Evolutionary conservation across 768 basidiomycete genomes (phyloP).

Genomic region (Leccinum obscurum): DNA sequence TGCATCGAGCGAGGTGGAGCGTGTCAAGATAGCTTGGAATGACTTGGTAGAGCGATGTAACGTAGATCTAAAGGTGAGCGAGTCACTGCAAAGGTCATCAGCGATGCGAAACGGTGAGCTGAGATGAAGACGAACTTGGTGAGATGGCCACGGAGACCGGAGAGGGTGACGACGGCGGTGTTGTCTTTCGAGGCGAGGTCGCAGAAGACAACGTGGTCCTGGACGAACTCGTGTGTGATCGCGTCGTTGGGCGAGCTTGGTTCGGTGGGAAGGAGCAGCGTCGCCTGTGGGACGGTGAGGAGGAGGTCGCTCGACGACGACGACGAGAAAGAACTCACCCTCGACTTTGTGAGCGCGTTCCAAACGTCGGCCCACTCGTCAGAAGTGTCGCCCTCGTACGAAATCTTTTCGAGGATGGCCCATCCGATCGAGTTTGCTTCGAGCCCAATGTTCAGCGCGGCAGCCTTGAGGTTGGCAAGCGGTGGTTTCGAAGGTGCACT

Average conservation of each 20-base stretch:
- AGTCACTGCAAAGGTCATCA: slow-evolving; percentile 31
- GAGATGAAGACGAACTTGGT: slow-evolving; percentile 49
- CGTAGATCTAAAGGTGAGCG: slow-evolving; percentile 46
- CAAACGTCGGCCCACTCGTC: slow-evolving; percentile 73
- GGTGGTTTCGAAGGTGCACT: slow-evolving; percentile 70
- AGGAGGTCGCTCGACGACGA: slow-evolving; percentile 3
- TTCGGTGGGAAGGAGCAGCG: slow-evolving; percentile 76
- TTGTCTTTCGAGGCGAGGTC: slow-evolving; percentile 48
- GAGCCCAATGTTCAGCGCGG: slow-evolving; percentile 66
- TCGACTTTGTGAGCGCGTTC: slow-evolving; percentile 60
- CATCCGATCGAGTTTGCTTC: slow-evolving; percentile 67
- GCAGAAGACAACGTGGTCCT: slow-evolving; percentile 78
- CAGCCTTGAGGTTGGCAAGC: slow-evolving; percentile 71
- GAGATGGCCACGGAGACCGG: slow-evolving; percentile 76
- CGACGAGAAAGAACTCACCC: slow-evolving; percentile 47
- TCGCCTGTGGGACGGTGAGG: slow-evolving; percentile 51
- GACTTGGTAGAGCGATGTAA: slow-evolving; percentile 41
- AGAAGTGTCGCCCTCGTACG: slow-evolving; percentile 48
- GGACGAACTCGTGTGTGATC: slow-evolving; percentile 73
- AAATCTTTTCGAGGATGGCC: slow-evolving; percentile 74
- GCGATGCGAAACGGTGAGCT: slow-evolving; percentile 26
- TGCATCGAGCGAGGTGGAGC: slow-evolving; percentile 38
- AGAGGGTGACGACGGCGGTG: slow-evolving; percentile 70
- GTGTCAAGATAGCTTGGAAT: slow-evolving; percentile 41
- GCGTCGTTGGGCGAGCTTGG: slow-evolving; percentile 48